Base-by-base conservation (phyloP, 805 yeast species). In the Lachancea thermotolerans region DNA sequence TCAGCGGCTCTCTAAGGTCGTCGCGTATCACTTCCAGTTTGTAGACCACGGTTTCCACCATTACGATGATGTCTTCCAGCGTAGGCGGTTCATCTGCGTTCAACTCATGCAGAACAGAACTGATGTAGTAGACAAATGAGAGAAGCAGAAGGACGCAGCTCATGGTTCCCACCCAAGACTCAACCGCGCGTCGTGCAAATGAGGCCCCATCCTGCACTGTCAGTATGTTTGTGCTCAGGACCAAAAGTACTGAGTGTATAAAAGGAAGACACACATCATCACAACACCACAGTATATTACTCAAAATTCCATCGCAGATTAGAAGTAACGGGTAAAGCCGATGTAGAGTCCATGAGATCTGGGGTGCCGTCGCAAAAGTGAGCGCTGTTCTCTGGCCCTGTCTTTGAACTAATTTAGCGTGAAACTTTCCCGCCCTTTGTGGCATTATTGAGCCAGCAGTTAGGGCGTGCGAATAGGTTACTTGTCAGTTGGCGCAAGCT, bases 81-180 rank as follows among this genome's bases (percentile, higher is more conserved):
- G 65, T 63, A 27, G 67, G 67, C 3, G 65, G 56, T 35, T 63
- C 67, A 6, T 48, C 46, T 7, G 39, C 44, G 25, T 38, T 39
- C 15, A 59, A 37, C 32, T 58, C 61, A 12, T 41, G 32, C 17
- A 50, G 42, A 2, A 59, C 46, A 5, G 62, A 46, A 14, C 45
- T 34, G 12, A 60, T 39, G 37, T 59, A 59, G 37, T 56, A 60
- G 12, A 50, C 31, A 4, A 46, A 31, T 2, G 64, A 50, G 5
- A 47, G 35, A 2, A 47, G 8, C 2, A 55, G 39, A 32, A 54
- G 42, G 7, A 44, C 15, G 7, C 44, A 41, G 37, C 60, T 46
- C 37, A 53, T 41, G 4, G 55, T n/a, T 4, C 64, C 64, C 10
- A 57, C 6, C 59, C 59, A 55, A 4, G 48, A 21, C 10, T 48